Conservation (phyloP, 2,329 filamentous ascomycete genomes). For the Xylariaceae sp. region DNA sequence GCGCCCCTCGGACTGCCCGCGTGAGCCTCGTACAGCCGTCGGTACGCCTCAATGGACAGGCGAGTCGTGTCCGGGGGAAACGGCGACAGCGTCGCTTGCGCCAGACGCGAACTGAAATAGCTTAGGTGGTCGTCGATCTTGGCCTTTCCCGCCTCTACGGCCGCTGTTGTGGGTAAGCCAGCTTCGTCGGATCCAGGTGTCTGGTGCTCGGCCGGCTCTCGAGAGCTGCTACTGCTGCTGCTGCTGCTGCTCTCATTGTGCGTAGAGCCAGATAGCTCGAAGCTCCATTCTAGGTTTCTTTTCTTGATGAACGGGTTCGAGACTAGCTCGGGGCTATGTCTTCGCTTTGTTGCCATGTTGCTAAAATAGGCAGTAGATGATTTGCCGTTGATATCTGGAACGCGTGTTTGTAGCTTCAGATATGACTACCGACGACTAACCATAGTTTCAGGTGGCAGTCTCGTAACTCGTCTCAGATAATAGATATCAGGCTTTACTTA, state of each 20-base stretch:
- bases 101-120: slow-evolving; percentile 43
- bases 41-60: slow-evolving; percentile 41
- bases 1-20: slow-evolving; percentile 40
- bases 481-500: not conserved
- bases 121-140: slow-evolving; percentile 43
- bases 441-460: too few species aligned
- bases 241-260: slow-evolving; percentile 12
- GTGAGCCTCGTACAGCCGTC: slow-evolving; percentile 42
- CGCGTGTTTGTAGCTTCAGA: not conserved
- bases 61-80: slow-evolving; percentile 31
- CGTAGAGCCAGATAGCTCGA: slow-evolving; percentile 31
- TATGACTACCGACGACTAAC: too few species aligned
- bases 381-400: not conserved
- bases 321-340: slow-evolving; percentile 40
- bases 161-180: slow-evolving; percentile 35
- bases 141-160: slow-evolving; percentile 45
- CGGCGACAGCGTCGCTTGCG: slow-evolving; percentile 28
- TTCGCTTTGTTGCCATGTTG: slow-evolving; percentile 37
- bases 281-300: slow-evolving; percentile 48
- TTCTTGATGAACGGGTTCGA: slow-evolving; percentile 52
- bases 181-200: slow-evolving; percentile 9
- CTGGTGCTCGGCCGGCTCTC: slow-evolving; percentile 9
- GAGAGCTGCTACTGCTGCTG: slow-evolving; percentile 18
- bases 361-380: not conserved
- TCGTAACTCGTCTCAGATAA: too few species aligned